Conservation (phyloP, 2,329 filamentous ascomycete genomes). For the Xylaria sp. region DNA sequence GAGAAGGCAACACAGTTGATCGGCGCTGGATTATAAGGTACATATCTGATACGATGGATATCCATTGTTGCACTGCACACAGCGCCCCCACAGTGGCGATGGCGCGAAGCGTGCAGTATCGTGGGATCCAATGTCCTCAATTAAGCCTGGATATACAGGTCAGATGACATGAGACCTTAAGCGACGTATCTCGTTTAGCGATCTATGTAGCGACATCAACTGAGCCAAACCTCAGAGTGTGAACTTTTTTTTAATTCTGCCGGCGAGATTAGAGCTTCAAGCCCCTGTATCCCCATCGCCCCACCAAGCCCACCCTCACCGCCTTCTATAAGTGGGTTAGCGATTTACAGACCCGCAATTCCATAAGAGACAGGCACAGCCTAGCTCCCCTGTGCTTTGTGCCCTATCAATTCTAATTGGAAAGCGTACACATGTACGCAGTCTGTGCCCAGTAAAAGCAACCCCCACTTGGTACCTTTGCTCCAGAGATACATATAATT, state of each 20-base stretch:
- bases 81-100: slow-evolving; percentile 17
- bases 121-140: not conserved
- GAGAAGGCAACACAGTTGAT: slow-evolving; percentile 97
- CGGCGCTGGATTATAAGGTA: slow-evolving; percentile 88
- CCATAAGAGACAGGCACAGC: not conserved
- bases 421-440: too few species aligned
- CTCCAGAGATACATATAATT: too few species aligned
- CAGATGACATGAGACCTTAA: not conserved
- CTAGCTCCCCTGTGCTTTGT: not conserved
- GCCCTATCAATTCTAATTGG: too few species aligned
- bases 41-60: slow-evolving; percentile 95
- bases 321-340: slow-evolving; percentile 26
- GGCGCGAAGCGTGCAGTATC: slow-evolving; percentile 23
- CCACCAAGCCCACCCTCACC: slow-evolving; percentile 21
- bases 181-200: slow-evolving; percentile 3
- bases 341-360: not conserved
- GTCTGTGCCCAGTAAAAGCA: too few species aligned
- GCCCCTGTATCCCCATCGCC: slow-evolving; percentile 20
- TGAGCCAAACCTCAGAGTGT: slow-evolving; percentile 11
- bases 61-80: slow-evolving; percentile 71
- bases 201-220: slow-evolving; percentile 12
- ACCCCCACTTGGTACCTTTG: too few species aligned
- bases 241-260: slow-evolving; percentile 43
- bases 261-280: slow-evolving; percentile 26
- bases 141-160: not conserved